These are phyloP conservation scores for Russula sp. DNA, from an alignment of 768 basidiomycete genomes.

Conservation along the genomic window DNA sequence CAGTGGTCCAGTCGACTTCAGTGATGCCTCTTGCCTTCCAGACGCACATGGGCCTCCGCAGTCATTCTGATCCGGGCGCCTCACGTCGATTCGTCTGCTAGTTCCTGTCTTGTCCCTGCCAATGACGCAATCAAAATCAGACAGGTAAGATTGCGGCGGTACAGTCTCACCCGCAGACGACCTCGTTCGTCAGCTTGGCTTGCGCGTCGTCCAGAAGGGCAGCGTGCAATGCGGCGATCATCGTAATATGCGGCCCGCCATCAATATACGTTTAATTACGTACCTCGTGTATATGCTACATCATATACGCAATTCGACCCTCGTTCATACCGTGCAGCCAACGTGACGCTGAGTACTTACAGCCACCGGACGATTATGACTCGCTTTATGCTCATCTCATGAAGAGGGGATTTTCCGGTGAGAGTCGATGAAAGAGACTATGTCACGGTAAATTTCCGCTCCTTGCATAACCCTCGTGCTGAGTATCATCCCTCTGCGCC, in stretches of 20 bases:
- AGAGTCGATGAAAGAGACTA: neutral
- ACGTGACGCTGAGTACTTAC: neutral
- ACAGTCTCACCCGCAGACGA: neutral
- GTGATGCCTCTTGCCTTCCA: neutral
- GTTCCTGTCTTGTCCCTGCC: neutral
- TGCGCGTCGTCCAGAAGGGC: constrained; percentile 6
- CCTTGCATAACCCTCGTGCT: constrained; percentile 10
- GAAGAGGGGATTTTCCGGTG: neutral
- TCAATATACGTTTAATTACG: neutral
- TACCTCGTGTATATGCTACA: constrained; percentile 9
- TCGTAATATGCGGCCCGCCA: neutral
- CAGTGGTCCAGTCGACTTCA: neutral
- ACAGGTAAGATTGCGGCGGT: neutral
- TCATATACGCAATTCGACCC: neutral
- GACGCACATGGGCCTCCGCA: neutral
- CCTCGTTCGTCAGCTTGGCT: neutral
- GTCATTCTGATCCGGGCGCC: neutral
- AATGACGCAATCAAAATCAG: neutral
- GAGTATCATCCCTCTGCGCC: neutral
- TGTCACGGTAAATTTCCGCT: neutral
- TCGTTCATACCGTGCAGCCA: constrained; percentile 13
- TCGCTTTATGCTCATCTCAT: neutral
- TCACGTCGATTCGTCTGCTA: neutral
- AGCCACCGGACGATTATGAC: constrained; percentile 15
- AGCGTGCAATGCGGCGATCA: constrained; percentile 8